Conservation (phyloP, 2,329 filamentous ascomycete species). For the Trichoderma sp. region DNA sequence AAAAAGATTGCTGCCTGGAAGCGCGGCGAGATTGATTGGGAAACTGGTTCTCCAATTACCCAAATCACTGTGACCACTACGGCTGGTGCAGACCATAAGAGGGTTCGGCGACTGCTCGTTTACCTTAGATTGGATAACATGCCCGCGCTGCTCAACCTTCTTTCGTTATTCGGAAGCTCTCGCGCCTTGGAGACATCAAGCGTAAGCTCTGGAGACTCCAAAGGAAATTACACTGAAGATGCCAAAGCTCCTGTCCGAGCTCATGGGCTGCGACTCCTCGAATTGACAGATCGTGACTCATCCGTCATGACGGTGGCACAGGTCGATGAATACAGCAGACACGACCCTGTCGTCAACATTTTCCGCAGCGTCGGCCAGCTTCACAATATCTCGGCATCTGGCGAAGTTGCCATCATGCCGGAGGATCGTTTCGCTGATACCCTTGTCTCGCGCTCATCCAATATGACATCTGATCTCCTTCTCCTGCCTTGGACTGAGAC, state of each 20-base stretch:
- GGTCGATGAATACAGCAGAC: conserved; percentile 68
- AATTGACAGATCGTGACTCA: conserved; percentile 88
- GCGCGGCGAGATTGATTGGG: conserved; percentile 89
- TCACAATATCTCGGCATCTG: conserved; percentile 79
- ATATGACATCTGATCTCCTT: conserved; percentile 71
- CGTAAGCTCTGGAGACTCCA: conserved; percentile 27
- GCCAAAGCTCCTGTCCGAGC: conserved; percentile 56
- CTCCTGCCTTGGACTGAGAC: conserved; percentile 90
- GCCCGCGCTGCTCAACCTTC: conserved; percentile 77
- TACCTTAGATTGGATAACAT: conserved; percentile 85
- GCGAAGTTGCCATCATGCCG: conserved; percentile 77
- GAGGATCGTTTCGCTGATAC: conserved; percentile 78
- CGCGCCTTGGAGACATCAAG: conserved; percentile 29
- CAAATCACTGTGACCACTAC: conserved; percentile 25
- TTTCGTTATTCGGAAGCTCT: conserved; percentile 70
- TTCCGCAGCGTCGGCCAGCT: conserved; percentile 87
- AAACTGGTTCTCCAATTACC: conserved; percentile 35
- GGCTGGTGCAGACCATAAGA: conserved; percentile 23
- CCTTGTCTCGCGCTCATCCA: conserved; percentile 67
- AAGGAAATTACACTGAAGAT: conserved; percentile 34
- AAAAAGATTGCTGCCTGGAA: conserved; percentile 60
- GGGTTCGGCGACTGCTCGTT: conserved; percentile 68
- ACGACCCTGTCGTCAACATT: conserved; percentile 86
- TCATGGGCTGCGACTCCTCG: conserved; percentile 81
- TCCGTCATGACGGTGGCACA: conserved; percentile 94